phyloP scores from a whole-genome alignment of 768 basidiomycete genomes.

The Naganishia vishniacii region DNA sequence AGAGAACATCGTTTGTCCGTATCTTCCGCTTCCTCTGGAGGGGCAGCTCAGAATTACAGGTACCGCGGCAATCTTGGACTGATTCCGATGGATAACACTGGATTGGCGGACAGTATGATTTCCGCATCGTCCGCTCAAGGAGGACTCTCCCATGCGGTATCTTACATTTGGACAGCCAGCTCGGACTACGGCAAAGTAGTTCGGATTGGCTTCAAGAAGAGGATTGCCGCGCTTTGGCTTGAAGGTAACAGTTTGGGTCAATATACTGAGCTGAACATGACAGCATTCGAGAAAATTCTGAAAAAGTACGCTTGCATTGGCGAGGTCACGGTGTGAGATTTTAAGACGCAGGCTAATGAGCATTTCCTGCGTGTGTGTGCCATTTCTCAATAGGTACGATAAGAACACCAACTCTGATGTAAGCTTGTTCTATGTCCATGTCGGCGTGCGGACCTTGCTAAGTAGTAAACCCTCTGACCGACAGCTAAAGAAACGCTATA shows the following conservation, averaged over 20 bases:
- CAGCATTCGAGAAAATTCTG: conserved; percentile 88
- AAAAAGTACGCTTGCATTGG: conserved; percentile 65
- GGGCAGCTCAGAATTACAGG: conserved; percentile 23
- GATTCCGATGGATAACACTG: conserved; percentile 35
- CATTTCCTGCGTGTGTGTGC: too few relatives aligned
- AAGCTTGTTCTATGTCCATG: conserved; percentile 28
- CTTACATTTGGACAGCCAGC: conserved; percentile 66
- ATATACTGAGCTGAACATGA: conserved; percentile 85
- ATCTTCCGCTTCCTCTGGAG: conserved; percentile 37
- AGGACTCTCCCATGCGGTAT: not conserved
- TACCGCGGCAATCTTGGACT: conserved; percentile 41
- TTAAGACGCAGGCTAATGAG: conserved; percentile 15
- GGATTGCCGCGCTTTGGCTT: conserved; percentile 76
- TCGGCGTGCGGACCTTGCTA: conserved; percentile 2
- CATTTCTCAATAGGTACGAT: conserved; percentile 63
- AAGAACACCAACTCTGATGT: conserved; percentile 65
- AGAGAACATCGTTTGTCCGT: conserved; percentile 33
- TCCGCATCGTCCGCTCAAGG: conserved; percentile 35
- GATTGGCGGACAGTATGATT: conserved; percentile 55
- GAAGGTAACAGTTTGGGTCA: conserved; percentile 69
- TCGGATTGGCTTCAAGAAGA: conserved; percentile 78
- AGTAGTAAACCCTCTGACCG: not conserved
- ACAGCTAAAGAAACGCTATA: conserved; percentile 71
- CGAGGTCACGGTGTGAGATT: not conserved
- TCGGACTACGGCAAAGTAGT: conserved; percentile 78